Base-by-base conservation (phyloP, 352 stramenopile genomes). In the Phytophthora palmivora region DNA sequence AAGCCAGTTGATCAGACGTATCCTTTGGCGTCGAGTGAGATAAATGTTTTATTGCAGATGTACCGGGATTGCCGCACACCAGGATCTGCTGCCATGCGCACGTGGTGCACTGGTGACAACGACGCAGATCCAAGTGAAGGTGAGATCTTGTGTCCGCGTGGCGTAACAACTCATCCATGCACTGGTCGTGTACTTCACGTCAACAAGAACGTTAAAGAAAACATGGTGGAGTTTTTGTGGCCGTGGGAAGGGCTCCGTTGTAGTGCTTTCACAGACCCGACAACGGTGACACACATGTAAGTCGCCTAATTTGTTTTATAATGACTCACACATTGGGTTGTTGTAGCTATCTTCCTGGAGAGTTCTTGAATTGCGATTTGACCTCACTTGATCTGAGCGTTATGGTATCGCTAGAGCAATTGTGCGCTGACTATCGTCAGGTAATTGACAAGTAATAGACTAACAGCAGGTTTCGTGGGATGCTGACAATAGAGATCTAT, bases 231-330 rank as follows among this genome's bases (percentile, higher is more conserved):
- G 28, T 89, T 78, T 38, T 61, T 89, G 14, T 89, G 84, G 84
- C 76, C 78, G 14, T 93, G 84, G 84, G 53, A 89, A 56, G 80
- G 84, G n/a, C 61, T 93, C 57, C 78, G 73, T 42, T 93, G 82
- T 55, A 72, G 91, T 26, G 63, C 62, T 0, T 86, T 83, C 61
- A 87, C 84, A 18, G 74, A 89, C 24, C 84, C 82, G 32, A 90
- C 84, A 15, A 88, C 76, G 5, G 45, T 91, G 55, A 91, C 84
- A 4, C 70, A 91, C 70, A 82, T 93, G 84, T 91, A 79, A 24
- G 49, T 28, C 18, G 2, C 16, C 44, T 22, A 30, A 16, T 16
- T 44, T 2, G 21, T 4, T 22, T 39, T 39, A n/a, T 41, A 11
- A 5, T 39, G 30, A 34, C 30, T 34, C 6, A 32, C 6, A 32